phyloP scores from a whole-genome alignment of 371 early-diverging fungal species.

The Lichtheimia corymbifera region DNA sequence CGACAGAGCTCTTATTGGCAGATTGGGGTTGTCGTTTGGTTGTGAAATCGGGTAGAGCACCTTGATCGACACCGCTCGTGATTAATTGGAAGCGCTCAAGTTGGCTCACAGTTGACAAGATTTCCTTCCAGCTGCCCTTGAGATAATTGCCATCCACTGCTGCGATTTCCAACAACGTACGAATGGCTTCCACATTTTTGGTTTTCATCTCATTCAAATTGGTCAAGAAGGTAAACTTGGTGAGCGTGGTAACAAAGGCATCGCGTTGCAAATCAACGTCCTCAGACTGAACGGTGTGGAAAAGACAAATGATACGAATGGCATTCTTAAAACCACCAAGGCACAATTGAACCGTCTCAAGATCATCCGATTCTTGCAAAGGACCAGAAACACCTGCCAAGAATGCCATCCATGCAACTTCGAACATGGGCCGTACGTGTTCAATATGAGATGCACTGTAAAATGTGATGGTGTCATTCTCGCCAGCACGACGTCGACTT shows the following conservation, averaged over 20 bases:
- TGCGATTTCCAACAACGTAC: slow-evolving; percentile 81
- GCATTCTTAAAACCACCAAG: slow-evolving; percentile 84
- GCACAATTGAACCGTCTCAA: slow-evolving; percentile 65
- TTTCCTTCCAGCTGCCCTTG: slow-evolving; percentile 87
- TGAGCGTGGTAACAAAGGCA: slow-evolving; percentile 87
- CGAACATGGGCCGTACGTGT: slow-evolving; percentile 93
- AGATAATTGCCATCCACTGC: slow-evolving; percentile 82
- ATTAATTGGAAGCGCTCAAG: slow-evolving; percentile 79
- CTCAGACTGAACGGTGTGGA: slow-evolving; percentile 61
- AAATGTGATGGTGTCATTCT: slow-evolving; percentile 54
- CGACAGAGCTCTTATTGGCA: slow-evolving; percentile 23
- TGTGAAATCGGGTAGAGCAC: slow-evolving; percentile 26
- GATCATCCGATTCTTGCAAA: slow-evolving; percentile 82
- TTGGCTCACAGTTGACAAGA: slow-evolving; percentile 85
- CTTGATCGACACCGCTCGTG: slow-evolving; percentile 51
- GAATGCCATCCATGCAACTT: slow-evolving; percentile 87
- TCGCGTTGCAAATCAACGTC: slow-evolving; percentile 86
- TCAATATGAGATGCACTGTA: slow-evolving; percentile 79
- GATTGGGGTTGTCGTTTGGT: slow-evolving; percentile 22
- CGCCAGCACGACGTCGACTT: slow-evolving; percentile 46
- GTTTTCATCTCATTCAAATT: slow-evolving; percentile 80
- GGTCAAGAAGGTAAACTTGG: slow-evolving; percentile 83
- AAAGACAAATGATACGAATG: slow-evolving; percentile 78
- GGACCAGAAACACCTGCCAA: slow-evolving; percentile 85
- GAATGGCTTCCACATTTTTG: slow-evolving; percentile 90